phyloP scores from a whole-genome alignment of 768 basidiomycete species.

The Hemileccinum impolitum region DNA sequence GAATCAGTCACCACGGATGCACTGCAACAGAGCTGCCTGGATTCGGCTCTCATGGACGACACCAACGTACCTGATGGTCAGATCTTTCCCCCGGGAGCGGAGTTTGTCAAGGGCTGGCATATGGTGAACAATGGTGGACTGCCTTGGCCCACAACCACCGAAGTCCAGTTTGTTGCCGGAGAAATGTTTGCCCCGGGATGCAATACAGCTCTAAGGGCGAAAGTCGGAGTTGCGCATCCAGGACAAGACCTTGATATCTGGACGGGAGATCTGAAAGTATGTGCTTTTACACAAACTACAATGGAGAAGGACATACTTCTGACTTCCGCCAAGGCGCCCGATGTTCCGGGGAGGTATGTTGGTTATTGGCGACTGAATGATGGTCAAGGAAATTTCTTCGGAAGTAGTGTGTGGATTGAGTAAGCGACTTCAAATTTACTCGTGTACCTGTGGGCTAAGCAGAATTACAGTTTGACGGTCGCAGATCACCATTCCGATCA shows the following conservation, averaged over 20 bases:
- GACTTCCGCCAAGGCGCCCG: constrained; percentile 55
- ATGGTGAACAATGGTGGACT: constrained; percentile 60
- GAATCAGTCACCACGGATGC: background rate
- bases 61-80: constrained; percentile 75
- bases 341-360: constrained; percentile 65
- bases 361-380: constrained; percentile 75
- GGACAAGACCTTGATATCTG: constrained; percentile 62
- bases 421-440: constrained; percentile 36
- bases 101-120: constrained; percentile 83
- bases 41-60: constrained; percentile 60
- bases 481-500: constrained; percentile 43
- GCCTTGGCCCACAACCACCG: constrained; percentile 68
- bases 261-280: constrained; percentile 72
- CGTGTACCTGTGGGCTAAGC: background rate
- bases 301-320: background rate
- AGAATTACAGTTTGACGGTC: constrained; percentile 57
- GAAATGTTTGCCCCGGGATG: constrained; percentile 47
- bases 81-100: constrained; percentile 75
- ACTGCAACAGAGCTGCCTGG: constrained; percentile 24
- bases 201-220: constrained; percentile 31
- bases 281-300: constrained; percentile 10
- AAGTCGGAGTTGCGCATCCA: constrained; percentile 54
- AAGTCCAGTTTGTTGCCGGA: constrained; percentile 70
- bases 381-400: constrained; percentile 57
- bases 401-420: constrained; percentile 75